Conservation (phyloP, 495 filamentous ascomycete species). For the Poronia punctata region DNA sequence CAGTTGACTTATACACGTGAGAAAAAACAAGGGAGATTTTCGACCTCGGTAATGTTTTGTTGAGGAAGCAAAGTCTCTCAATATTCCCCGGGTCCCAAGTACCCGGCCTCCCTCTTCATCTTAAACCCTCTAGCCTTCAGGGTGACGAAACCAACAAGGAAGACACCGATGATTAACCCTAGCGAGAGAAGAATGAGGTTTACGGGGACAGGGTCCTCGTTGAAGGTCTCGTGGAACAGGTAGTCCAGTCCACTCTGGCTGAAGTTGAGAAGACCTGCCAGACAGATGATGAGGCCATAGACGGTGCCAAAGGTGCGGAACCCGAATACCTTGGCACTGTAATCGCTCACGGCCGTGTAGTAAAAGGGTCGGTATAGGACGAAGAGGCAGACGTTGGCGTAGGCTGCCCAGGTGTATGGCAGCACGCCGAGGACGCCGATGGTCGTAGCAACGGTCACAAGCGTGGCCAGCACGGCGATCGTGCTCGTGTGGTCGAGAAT, state of each 20-base stretch:
- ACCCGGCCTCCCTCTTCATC: conserved; percentile 14
- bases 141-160: conserved; percentile 54
- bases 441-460: conserved; percentile 63
- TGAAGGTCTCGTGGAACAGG: conserved; percentile 65
- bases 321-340: conserved; percentile 90
- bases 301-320: conserved; percentile 93
- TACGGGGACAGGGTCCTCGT: conserved; percentile 68
- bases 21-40: too few relatives aligned
- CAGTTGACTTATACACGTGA: too few relatives aligned
- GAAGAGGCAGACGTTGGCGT: conserved; percentile 74
- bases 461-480: conserved; percentile 60
- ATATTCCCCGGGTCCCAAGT: conserved; percentile 14
- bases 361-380: conserved; percentile 69
- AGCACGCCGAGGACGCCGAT: conserved; percentile 80
- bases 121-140: conserved; percentile 15
- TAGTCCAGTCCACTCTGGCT: conserved; percentile 76
- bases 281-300: conserved; percentile 88
- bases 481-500: conserved; percentile 76
- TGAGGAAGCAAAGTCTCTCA: background rate
- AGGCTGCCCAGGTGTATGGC: conserved; percentile 60
- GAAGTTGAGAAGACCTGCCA: conserved; percentile 83
- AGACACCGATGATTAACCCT: conserved; percentile 52
- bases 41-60: too few relatives aligned
- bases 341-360: conserved; percentile 77
- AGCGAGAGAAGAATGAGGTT: conserved; percentile 60